Conservation (phyloP, 208 protist species). For the Spironucleus salmonicida region DNA sequence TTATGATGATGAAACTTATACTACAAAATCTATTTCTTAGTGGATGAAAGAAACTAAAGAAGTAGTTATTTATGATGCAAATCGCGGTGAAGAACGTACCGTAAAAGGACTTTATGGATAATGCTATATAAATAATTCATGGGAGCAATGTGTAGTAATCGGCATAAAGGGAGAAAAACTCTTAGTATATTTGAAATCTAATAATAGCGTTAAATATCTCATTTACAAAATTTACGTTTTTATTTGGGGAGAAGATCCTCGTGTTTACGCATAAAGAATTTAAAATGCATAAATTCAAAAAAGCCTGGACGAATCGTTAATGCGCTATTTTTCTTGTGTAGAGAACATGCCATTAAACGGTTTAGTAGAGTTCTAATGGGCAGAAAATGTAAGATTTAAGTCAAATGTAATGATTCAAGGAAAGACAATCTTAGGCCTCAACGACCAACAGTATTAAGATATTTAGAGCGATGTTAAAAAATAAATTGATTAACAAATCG, state of each 20-base stretch:
- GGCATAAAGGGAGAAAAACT: slow-evolving; percentile 2
- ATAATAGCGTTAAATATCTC: background rate
- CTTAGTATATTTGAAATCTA: background rate
- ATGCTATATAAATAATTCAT: background rate
- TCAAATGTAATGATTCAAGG: too few relatives aligned
- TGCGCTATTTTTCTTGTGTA: background rate
- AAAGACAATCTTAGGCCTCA: too few relatives aligned
- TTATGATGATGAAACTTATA: slow-evolving; percentile 11
- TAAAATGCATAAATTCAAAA: background rate
- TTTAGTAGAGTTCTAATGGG: too few relatives aligned
- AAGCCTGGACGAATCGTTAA: background rate
- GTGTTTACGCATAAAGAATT: background rate
- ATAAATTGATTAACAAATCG: too few relatives aligned
- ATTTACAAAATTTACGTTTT: slow-evolving; percentile 11
- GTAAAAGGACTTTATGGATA: slow-evolving; percentile 16
- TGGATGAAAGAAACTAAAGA: background rate
- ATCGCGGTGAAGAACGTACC: background rate
- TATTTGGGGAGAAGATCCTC: slow-evolving; percentile 25
- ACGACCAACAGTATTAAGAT: too few relatives aligned
- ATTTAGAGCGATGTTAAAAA: too few relatives aligned
- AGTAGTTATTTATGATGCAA: too few relatives aligned
- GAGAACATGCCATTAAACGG: slow-evolving; percentile 6
- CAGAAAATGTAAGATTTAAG: too few relatives aligned
- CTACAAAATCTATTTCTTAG: background rate
- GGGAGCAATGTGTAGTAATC: background rate